phyloP scores from a whole-genome alignment of 441 rosid genomes.

The Erysimum pusillum region DNA sequence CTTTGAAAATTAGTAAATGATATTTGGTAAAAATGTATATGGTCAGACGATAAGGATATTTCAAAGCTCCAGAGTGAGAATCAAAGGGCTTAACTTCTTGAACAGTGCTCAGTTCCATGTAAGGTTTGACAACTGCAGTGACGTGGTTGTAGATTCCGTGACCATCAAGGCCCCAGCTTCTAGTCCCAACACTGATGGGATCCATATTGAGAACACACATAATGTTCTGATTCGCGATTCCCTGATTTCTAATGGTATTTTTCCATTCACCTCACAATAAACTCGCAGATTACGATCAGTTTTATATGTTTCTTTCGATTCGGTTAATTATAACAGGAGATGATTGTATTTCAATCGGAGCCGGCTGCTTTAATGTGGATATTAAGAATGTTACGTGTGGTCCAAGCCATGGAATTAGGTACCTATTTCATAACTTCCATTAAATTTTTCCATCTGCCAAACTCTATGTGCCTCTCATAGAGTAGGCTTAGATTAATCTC shows the following conservation, averaged over 20 bases:
- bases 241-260: slow-evolving; percentile 63
- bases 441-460: slow-evolving; percentile 22
- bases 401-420: slow-evolving; percentile 93
- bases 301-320: background rate
- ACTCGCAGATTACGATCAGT: background rate
- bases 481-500: slow-evolving; percentile 1
- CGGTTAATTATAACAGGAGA: slow-evolving; percentile 49
- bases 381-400: slow-evolving; percentile 75
- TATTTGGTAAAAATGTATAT: background rate
- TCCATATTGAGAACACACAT: slow-evolving; percentile 82
- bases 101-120: slow-evolving; percentile 81
- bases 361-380: slow-evolving; percentile 76
- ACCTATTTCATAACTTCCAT: background rate
- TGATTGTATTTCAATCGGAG: slow-evolving; percentile 65
- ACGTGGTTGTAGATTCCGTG: slow-evolving; percentile 66
- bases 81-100: slow-evolving; percentile 62
- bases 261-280: background rate
- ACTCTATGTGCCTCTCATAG: slow-evolving; percentile 29
- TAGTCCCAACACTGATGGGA: slow-evolving; percentile 94
- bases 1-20: background rate
- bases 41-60: slow-evolving; percentile 76
- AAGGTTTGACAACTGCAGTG: slow-evolving; percentile 74
- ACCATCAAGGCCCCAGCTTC: slow-evolving; percentile 70
- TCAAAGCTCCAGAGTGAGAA: slow-evolving; percentile 72
- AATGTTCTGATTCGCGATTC: slow-evolving; percentile 62